Evolutionary conservation across 192 early-diverging fungal species (phyloP).

Genomic region (Rhizophlyctis rosea): DNA sequence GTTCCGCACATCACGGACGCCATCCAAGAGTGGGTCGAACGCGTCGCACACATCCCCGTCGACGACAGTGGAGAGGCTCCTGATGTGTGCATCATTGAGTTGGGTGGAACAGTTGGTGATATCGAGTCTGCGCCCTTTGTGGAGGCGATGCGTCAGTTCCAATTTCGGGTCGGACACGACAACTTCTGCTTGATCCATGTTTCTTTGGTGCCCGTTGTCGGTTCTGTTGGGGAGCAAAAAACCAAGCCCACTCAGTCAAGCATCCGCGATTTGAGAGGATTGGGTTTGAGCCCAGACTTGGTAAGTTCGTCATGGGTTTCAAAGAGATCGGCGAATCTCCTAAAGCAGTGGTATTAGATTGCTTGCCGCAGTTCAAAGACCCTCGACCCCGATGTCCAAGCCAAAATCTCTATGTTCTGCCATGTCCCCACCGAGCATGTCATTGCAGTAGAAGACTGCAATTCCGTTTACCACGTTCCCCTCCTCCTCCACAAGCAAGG

Average conservation of each 20-base stretch:
- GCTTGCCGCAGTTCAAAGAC: slow-evolving; percentile 89
- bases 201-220: slow-evolving; percentile 94
- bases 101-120: slow-evolving; percentile 98
- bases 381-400: slow-evolving; percentile 76
- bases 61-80: slow-evolving; percentile 76
- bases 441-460: slow-evolving; percentile 93
- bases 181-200: slow-evolving; percentile 99
- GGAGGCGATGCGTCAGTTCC: slow-evolving; percentile 99
- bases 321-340: too few relatives aligned
- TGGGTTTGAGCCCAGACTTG: slow-evolving; percentile 92
- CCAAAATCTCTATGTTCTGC: slow-evolving; percentile 99
- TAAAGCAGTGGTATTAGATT: too few relatives aligned
- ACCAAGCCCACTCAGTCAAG: slow-evolving; percentile 99
- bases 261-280: slow-evolving; percentile 89
- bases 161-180: slow-evolving; percentile 97
- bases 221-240: slow-evolving; percentile 98
- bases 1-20: slow-evolving; percentile 97
- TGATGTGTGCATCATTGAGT: slow-evolving; percentile 97
- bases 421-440: slow-evolving; percentile 93
- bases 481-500: slow-evolving; percentile 85
- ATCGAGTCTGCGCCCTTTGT: slow-evolving; percentile 99
- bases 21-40: slow-evolving; percentile 98
- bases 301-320: slow-evolving; percentile 29
- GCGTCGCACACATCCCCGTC: slow-evolving; percentile 86
- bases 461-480: slow-evolving; percentile 96